Base-by-base conservation (phyloP, 192 early-diverging fungal species). In the Backusella liffmaniae region DNA sequence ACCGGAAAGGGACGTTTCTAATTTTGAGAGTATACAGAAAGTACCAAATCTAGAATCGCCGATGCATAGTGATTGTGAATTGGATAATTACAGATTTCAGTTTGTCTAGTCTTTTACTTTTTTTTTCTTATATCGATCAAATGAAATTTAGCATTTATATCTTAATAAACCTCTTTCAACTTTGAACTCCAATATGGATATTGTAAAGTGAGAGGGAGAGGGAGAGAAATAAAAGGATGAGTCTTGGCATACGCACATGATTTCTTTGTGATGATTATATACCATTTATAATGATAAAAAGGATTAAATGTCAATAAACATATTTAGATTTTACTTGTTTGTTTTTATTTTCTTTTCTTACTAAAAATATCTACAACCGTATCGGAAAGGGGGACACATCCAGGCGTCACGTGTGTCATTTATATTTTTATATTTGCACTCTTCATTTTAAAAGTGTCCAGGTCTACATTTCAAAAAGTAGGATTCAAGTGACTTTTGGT, bases 191-290 rank as follows among this genome's bases (percentile, higher is more conserved):
- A 44, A 44, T 16, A 44, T 44, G 15, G 13, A 44, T 44, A 5
- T 49, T n/a, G 16, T 49, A n/a, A 26, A 59, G 12, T 26, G 56
- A 53, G 18, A n/a, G 21, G n/a, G 56, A 53, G 18, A n/a, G 21
- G n/a, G 51, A n/a, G 16, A 53, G 8, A 56, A 9, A 56, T 23
- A n/a, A 56, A 56, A 56, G 10, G 37, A 39, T 8, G 51, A 53
- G 51, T 21, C 53, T 59, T 59, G 56, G 56, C 56, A 62, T 29
- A 62, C 56, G 12, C 56, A 62, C 56, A 62, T 62, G 56, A 62
- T 59, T 59, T 59, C 21, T 23, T 12, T 29, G 56, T 59, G 56
- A 12, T 62, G 0, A 29, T 62, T 62, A 62, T 23, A 29, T 62
- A 23, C 4, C 42, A 44, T 44, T 44, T 44, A 15, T 44, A 49